Conservation (phyloP, 495 filamentous ascomycete species). For the Neurospora sp. region DNA sequence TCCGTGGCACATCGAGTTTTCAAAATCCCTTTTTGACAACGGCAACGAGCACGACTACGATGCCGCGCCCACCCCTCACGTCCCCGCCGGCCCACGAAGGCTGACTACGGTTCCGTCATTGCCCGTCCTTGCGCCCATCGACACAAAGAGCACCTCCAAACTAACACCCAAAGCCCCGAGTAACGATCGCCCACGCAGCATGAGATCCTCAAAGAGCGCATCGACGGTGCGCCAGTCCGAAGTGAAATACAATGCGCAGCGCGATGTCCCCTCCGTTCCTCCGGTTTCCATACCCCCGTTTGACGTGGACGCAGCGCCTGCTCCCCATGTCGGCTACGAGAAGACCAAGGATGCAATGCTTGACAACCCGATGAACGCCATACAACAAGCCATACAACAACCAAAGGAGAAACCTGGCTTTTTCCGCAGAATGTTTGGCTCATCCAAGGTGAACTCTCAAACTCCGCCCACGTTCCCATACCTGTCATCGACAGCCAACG, state of each 20-base stretch:
- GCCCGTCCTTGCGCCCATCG: constrained; percentile 35
- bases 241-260: constrained; percentile 9
- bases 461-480: constrained; percentile 14
- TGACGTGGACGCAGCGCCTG: constrained; percentile 40
- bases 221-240: constrained; percentile 30
- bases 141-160: constrained; percentile 22
- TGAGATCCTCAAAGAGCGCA: constrained; percentile 50
- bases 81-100: constrained; percentile 69
- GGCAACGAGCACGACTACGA: constrained; percentile 50
- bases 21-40: constrained; percentile 27
- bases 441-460: constrained; percentile 31
- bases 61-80: constrained; percentile 78
- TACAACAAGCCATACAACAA: constrained; percentile 14
- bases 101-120: constrained; percentile 33
- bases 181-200: constrained; percentile 50
- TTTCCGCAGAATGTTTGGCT: constrained; percentile 81
- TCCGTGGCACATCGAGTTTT: constrained; percentile 36
- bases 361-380: constrained; percentile 14
- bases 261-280: constrained; percentile 21
- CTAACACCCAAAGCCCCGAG: constrained; percentile 14
- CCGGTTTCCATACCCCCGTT: constrained; percentile 15
- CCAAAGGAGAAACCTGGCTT: constrained; percentile 73
- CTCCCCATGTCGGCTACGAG: constrained; percentile 47
- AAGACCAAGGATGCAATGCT: constrained; percentile 41
- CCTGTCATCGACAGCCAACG: constrained; percentile 9